Base-by-base conservation (phyloP, 257 asterid genomes). In the Ehretia macrophylla region DNA sequence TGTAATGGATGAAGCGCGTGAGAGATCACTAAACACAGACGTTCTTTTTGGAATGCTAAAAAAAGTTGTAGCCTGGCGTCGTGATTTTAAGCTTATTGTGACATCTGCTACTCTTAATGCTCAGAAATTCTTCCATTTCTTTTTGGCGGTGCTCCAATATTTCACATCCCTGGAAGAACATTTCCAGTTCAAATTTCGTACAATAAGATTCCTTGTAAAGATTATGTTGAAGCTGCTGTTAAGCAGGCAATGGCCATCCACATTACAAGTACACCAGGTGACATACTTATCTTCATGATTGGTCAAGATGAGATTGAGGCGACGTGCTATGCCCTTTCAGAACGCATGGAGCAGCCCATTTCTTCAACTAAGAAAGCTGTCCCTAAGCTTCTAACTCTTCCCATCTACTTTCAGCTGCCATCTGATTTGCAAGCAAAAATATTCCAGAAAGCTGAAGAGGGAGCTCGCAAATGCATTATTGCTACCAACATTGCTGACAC, bases 301-400 rank as follows among this genome's bases (percentile, higher is more conserved):
- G 60, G 60, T 19, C 60, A 56, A 32, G 60, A 56, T 56, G 60
- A 56, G 45, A 56, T 56, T 17, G 60, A 56, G 47, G 60, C 60
- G 14, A 56, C 60, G 21, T 56, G 60, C 16, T 56, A 27, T 19
- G 60, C 60, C 45, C 60, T 56, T 37, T 32, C 60, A 8, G 60
- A 56, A 16, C 60, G 60, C 21, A 56, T 56, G 60, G 60, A 56
- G n/a, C 60, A 56, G 22, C 60, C 32, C 16, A 18, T 35, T 10
- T 56, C 60, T 42, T 56, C 60, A 5, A n/a, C 60, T 13, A 56
- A 27, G 11, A 39, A 56, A 56, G 20, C 60, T 8, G 60, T 56
- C 42, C 17, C 45, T 11, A 32, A 56, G 46, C 60, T 52, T 0
- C 14, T 52, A 17, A 52, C 22, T 16, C 57, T 52, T 22, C 57